Conservation (phyloP, 805 yeast genomes). For the Kodamaea kaohsiungensis region DNA sequence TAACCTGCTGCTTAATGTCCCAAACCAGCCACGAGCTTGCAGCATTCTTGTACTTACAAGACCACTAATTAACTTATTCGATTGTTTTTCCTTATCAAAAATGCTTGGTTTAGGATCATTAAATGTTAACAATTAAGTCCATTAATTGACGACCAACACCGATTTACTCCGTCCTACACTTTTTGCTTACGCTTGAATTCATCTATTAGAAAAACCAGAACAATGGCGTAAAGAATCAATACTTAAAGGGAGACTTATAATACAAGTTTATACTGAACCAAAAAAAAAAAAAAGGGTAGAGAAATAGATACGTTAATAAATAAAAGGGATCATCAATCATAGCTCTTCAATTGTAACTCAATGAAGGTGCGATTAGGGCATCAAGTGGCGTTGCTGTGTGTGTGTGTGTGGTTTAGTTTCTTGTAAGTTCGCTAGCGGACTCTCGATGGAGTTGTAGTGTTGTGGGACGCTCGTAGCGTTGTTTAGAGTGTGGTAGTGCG, state of each 20-base stretch:
- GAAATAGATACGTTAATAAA: constrained; percentile 1
- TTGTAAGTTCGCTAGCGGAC: not conserved
- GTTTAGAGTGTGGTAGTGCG: not conserved
- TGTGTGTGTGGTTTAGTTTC: constrained; percentile 1
- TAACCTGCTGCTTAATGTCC: not conserved
- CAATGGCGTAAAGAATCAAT: not conserved
- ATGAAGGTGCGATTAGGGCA: constrained; percentile 3
- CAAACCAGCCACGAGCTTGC: not conserved
- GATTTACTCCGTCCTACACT: not conserved
- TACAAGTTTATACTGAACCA: constrained; percentile 6
- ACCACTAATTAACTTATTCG: not conserved
- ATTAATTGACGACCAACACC: not conserved
- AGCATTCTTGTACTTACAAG: not conserved
- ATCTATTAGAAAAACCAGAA: constrained; percentile 3
- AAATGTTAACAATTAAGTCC: not conserved
- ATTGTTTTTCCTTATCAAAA: not conserved
- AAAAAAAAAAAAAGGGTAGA: not conserved
- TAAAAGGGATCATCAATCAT: constrained; percentile 4
- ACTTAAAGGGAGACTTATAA: constrained; percentile 3
- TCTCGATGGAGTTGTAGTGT: not conserved
- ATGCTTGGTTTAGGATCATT: not conserved
- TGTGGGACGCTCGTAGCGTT: not conserved
- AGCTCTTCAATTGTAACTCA: constrained; percentile 2
- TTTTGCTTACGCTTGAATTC: not conserved
- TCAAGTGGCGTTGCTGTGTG: not conserved